phyloP scores from a whole-genome alignment of 1,139 yeast genomes.

The Candida dubliniensis region DNA sequence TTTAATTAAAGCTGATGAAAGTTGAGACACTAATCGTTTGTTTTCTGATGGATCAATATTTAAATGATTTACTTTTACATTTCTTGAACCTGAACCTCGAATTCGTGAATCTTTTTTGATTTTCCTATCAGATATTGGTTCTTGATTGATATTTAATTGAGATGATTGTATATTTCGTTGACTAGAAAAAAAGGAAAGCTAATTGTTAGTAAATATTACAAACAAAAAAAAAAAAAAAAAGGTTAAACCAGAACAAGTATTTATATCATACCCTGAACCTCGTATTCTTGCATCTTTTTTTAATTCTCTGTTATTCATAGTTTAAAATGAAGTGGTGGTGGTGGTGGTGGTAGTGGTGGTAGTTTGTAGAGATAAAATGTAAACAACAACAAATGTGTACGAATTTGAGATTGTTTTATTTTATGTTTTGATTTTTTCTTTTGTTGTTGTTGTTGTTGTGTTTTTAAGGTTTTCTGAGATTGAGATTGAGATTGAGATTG shows the following conservation, averaged over 20 bases:
- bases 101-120: constrained; percentile 27
- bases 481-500: too few relatives aligned
- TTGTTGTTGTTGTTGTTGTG: background rate
- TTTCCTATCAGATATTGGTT: constrained; percentile 14
- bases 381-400: too few relatives aligned
- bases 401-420: background rate
- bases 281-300: constrained; percentile 33
- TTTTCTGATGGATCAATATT: constrained; percentile 3
- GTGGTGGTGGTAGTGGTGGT: too few relatives aligned
- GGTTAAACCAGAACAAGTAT: background rate
- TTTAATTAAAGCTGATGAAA: constrained; percentile 3
- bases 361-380: background rate
- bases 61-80: background rate
- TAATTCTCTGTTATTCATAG: constrained; percentile 18
- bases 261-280: constrained; percentile 41
- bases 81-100: constrained; percentile 41
- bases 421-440: constrained; percentile 1
- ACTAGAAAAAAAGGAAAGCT: constrained; percentile 4
- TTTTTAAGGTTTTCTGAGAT: too few relatives aligned
- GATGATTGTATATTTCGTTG: constrained; percentile 12
- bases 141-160: background rate
- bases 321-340: too few relatives aligned
- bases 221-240: background rate
- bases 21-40: constrained; percentile 4
- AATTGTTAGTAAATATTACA: constrained; percentile 9